Evolutionary conservation across 768 basidiomycete species (phyloP).

Genomic region (Suillus sp.): DNA sequence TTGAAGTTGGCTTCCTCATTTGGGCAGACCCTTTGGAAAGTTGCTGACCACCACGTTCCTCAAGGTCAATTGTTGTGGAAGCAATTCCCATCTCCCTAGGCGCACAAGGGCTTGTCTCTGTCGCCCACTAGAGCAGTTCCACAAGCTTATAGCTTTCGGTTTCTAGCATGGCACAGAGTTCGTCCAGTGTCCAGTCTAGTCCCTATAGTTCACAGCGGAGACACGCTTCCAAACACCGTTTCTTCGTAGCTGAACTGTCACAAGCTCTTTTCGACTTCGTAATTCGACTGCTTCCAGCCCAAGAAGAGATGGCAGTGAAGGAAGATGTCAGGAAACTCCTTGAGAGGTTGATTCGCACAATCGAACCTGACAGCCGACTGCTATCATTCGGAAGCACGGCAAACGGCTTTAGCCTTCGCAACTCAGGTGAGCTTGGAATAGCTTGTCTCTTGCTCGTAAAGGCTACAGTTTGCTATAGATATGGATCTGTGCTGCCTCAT

Average conservation of each 20-base stretch:
- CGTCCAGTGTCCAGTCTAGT: slow-evolving; percentile 28
- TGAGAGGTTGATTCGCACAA: slow-evolving; percentile 92
- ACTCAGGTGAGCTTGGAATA: slow-evolving; percentile 67
- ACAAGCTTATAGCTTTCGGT: slow-evolving; percentile 11
- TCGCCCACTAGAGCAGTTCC: slow-evolving; percentile 11
- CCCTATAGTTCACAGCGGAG: slow-evolving; percentile 35
- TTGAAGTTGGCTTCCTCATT: slow-evolving; percentile 28
- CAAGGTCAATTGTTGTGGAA: slow-evolving; percentile 33
- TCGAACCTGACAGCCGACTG: slow-evolving; percentile 89
- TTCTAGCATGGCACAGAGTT: slow-evolving; percentile 32
- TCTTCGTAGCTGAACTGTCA: slow-evolving; percentile 75
- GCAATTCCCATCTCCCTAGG: slow-evolving; percentile 20
- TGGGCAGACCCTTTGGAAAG: slow-evolving; percentile 25
- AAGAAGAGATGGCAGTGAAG: slow-evolving; percentile 91
- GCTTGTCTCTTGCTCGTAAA: slow-evolving; percentile 7
- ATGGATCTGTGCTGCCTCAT: slow-evolving; percentile 99
- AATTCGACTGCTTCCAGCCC: slow-evolving; percentile 85
- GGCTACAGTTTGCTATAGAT: slow-evolving; percentile 51
- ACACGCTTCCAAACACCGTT: slow-evolving; percentile 56
- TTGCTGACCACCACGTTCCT: slow-evolving; percentile 23
- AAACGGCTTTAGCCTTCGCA: slow-evolving; percentile 94
- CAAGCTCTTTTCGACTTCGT: slow-evolving; percentile 94
- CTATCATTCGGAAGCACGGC: slow-evolving; percentile 96
- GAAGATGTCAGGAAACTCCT: slow-evolving; percentile 95
- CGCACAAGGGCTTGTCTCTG: slow-evolving; percentile 14